These are phyloP conservation scores for Holtermanniella nyarrowii DNA, from an alignment of 768 basidiomycete genomes.

Conservation along the genomic window DNA sequence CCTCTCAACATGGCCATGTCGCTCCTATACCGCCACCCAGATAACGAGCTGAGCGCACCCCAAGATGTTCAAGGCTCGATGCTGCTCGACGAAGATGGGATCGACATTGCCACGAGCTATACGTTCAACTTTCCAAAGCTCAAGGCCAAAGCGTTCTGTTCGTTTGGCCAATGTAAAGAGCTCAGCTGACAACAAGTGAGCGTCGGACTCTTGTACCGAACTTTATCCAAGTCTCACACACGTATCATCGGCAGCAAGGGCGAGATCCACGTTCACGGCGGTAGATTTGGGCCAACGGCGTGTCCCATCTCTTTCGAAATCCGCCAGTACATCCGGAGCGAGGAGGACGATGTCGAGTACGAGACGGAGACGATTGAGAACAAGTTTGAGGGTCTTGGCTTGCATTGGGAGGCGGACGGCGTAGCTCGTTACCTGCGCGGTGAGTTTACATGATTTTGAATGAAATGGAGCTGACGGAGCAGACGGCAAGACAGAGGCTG, in stretches of 20 bases:
- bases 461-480: background rate
- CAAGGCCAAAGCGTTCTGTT: slow-evolving; percentile 12
- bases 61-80: slow-evolving; percentile 21
- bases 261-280: slow-evolving; percentile 21
- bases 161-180: background rate
- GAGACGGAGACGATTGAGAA: slow-evolving; percentile 11
- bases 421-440: slow-evolving; percentile 21
- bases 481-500: slow-evolving; percentile 19
- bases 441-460: background rate
- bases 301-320: slow-evolving; percentile 7
- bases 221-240: slow-evolving; percentile 5
- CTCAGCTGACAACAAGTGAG: slow-evolving; percentile 6
- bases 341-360: slow-evolving; percentile 1
- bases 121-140: slow-evolving; percentile 22
- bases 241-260: slow-evolving; percentile 27
- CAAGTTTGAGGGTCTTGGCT: slow-evolving; percentile 18
- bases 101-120: slow-evolving; percentile 21
- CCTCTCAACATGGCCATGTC: slow-evolving; percentile 16
- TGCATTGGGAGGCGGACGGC: slow-evolving; percentile 28
- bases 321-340: slow-evolving; percentile 3
- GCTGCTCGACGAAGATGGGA: slow-evolving; percentile 16
- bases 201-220: slow-evolving; percentile 13
- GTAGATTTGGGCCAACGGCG: slow-evolving; percentile 15
- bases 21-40: slow-evolving; percentile 32
- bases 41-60: slow-evolving; percentile 23